Conservation (phyloP, 116 monocot species). For the Phalaenopsis hybrid region DNA sequence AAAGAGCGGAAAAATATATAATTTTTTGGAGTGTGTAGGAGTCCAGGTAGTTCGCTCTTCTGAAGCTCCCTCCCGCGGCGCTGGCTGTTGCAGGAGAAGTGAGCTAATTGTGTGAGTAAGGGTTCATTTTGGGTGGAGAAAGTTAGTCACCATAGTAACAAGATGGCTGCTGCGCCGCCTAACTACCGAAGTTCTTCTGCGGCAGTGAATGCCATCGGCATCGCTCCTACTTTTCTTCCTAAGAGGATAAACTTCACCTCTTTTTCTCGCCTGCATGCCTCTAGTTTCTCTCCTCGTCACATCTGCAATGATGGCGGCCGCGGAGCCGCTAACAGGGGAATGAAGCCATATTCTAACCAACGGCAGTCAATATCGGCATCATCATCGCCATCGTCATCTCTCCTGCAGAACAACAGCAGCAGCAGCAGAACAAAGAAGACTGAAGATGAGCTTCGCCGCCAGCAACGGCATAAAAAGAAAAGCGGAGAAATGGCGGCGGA, state of each 20-base stretch:
- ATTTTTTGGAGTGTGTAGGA: no score
- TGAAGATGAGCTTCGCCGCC: conserved; percentile 12
- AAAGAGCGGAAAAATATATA: no score
- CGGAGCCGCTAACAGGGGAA: neutral
- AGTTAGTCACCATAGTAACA: neutral
- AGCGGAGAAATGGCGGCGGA: neutral
- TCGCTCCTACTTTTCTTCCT: neutral
- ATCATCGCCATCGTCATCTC: conserved; percentile 1
- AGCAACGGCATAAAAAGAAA: neutral
- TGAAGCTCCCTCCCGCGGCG: no score
- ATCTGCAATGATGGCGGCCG: neutral
- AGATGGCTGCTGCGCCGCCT: neutral
- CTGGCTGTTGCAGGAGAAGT: neutral
- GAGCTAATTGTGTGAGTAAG: neutral
- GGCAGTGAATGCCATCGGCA: neutral
- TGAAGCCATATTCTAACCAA: neutral
- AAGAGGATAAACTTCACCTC: neutral
- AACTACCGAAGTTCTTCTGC: neutral
- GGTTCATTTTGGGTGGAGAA: neutral
- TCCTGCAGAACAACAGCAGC: neutral
- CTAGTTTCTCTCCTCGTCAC: neutral
- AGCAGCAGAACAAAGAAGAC: neutral
- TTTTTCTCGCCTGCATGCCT: neutral
- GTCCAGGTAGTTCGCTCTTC: no score
- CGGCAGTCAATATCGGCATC: neutral